phyloP scores from a whole-genome alignment of 1,284 basidiomycete species.

The Cryptococcus sp. region DNA sequence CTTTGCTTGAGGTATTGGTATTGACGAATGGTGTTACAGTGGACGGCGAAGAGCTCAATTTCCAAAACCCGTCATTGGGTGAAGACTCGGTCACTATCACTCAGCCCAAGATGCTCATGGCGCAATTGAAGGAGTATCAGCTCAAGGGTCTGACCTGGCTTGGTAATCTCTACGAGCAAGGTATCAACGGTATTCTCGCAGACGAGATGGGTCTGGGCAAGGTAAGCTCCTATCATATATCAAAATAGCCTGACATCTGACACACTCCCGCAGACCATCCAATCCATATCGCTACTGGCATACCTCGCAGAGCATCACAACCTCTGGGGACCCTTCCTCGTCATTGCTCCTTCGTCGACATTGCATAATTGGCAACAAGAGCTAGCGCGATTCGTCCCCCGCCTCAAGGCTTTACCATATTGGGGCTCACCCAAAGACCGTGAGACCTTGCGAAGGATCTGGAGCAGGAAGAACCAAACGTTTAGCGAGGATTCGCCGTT shows the following conservation, averaged over 20 bases:
- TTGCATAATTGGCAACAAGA: conserved; percentile 99
- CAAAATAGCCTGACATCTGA: no score
- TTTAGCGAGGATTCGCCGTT: conserved; percentile 95
- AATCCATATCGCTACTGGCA: conserved; percentile 95
- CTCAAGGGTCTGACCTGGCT: conserved; percentile 98
- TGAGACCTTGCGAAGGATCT: conserved; percentile 90
- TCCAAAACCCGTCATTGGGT: conserved; percentile 97
- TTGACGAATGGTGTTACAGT: conserved; percentile 57
- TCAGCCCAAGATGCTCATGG: conserved; percentile 96
- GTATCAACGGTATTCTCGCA: conserved; percentile 96
- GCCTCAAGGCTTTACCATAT: conserved; percentile 92
- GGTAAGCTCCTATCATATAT: conserved; percentile 53
- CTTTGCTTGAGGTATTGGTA: neutral
- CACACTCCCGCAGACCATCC: conserved; percentile 77
- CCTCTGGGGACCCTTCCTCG: conserved; percentile 99
- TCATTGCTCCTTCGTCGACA: conserved; percentile 96
- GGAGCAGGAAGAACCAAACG: conserved; percentile 97
- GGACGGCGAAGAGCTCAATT: conserved; percentile 92
- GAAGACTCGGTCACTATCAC: conserved; percentile 80
- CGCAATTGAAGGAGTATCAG: conserved; percentile 97
- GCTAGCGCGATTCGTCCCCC: conserved; percentile 90
- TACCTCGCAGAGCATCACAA: conserved; percentile 97
- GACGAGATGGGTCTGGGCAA: conserved; percentile 99
- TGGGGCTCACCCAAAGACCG: conserved; percentile 99
- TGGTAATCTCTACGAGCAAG: conserved; percentile 96